Evolutionary conservation across 495 filamentous ascomycete genomes (phyloP).

Genomic region (Antarctomyces pellizariae): DNA sequence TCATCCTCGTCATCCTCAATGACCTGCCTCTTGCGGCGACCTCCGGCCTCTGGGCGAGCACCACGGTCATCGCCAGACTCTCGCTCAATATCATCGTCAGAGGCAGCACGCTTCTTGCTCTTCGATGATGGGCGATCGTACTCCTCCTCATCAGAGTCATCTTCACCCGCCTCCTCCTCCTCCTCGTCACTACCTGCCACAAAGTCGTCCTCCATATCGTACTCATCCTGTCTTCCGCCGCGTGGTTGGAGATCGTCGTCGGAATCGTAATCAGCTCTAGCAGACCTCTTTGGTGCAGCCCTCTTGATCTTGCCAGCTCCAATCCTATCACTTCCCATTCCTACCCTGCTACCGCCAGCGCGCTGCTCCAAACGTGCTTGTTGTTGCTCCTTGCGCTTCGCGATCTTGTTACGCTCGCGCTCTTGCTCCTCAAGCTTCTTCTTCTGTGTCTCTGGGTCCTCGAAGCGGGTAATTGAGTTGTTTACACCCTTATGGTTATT

Average conservation of each 20-base stretch:
- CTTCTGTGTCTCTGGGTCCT: conserved; percentile 65
- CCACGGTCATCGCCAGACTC: too few relatives aligned
- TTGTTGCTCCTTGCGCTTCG: conserved; percentile 42
- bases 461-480: conserved; percentile 28
- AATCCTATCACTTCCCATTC: conserved; percentile 18
- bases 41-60: too few relatives aligned
- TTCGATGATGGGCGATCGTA: too few relatives aligned
- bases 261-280: conserved; percentile 25
- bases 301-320: conserved; percentile 9
- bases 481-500: conserved; percentile 16
- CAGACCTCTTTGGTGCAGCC: conserved; percentile 2
- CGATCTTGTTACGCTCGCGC: conserved; percentile 41
- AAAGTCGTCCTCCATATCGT: conserved; percentile 61
- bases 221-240: conserved; percentile 53
- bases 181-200: conserved; percentile 55
- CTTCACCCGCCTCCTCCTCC: conserved; percentile 29
- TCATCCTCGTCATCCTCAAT: conserved; percentile 24
- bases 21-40: too few relatives aligned
- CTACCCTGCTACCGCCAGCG: conserved; percentile 25
- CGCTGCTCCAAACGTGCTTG: conserved; percentile 38
- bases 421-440: conserved; percentile 51
- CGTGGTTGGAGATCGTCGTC: conserved; percentile 42
- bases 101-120: too few relatives aligned
- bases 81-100: too few relatives aligned
- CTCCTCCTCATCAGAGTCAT: conserved; percentile 37